Evolutionary conservation across 768 basidiomycete species (phyloP).

Genomic region (Rhizopogon rudus): DNA sequence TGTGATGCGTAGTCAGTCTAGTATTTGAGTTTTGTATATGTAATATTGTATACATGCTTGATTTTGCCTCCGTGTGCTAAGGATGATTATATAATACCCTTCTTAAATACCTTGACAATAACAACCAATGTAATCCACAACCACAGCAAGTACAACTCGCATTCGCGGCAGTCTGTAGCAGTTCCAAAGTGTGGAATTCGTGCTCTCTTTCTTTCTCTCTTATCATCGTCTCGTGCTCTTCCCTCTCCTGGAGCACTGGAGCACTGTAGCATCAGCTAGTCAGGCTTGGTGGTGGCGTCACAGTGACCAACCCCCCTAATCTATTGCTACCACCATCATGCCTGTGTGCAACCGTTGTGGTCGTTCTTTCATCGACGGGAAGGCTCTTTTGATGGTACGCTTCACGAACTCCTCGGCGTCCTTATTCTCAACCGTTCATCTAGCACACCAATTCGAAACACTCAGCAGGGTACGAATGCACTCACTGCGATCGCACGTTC

Average conservation of each 20-base stretch:
- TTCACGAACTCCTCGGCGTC: background rate
- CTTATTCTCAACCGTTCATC: background rate
- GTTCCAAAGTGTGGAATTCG: background rate
- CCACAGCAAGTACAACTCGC: too few relatives aligned
- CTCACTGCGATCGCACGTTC: slow-evolving; percentile 7
- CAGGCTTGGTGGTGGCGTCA: background rate
- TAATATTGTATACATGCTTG: too few relatives aligned
- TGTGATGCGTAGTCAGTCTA: background rate
- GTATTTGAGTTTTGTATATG: background rate
- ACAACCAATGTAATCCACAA: too few relatives aligned
- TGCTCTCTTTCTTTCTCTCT: background rate
- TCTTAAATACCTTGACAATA: background rate
- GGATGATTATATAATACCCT: background rate
- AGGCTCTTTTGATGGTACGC: slow-evolving; percentile 10
- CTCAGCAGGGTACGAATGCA: slow-evolving; percentile 1
- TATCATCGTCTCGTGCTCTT: background rate
- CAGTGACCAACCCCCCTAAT: background rate
- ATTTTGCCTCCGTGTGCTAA: too few relatives aligned
- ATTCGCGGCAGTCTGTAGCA: background rate
- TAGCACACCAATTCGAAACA: background rate
- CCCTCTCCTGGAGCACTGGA: too few relatives aligned
- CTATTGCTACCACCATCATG: slow-evolving; percentile 10
- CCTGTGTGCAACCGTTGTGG: slow-evolving; percentile 12
- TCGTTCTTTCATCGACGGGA: slow-evolving; percentile 11
- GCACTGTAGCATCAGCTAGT: background rate